Evolutionary conservation across 495 filamentous ascomycete genomes (phyloP).

Genomic region (Neurospora tetrasperma): DNA sequence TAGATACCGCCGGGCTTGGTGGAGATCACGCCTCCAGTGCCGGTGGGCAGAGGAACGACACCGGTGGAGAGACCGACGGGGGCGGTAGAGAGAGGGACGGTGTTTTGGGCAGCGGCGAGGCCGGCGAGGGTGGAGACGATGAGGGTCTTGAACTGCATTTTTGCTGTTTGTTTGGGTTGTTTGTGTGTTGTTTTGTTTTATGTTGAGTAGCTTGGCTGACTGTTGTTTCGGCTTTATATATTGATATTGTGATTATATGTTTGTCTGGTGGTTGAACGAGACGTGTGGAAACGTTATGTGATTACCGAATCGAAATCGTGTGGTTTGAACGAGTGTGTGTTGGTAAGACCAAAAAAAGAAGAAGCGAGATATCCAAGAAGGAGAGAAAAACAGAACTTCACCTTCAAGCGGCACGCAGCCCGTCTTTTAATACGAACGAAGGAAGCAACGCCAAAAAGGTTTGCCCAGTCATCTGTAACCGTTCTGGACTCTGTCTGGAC

Average conservation of each 20-base stretch:
- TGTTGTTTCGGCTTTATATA: not conserved
- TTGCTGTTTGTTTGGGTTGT: not conserved
- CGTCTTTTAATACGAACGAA: not conserved
- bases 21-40: not conserved
- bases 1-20: not conserved
- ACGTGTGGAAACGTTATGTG: not conserved
- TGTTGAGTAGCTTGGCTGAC: not conserved
- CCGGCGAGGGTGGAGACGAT: slow-evolving; percentile 16
- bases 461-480: not conserved
- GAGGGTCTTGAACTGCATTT: slow-evolving; percentile 20
- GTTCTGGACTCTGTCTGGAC: not conserved
- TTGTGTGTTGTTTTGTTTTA: not conserved
- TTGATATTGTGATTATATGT: not conserved
- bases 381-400: not conserved
- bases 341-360: not conserved
- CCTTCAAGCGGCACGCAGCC: not conserved
- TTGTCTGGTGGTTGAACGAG: not conserved
- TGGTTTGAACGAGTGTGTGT: not conserved
- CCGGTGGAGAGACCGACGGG: not conserved
- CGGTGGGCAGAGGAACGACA: not conserved
- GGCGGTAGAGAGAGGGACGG: slow-evolving; percentile 6
- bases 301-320: not conserved
- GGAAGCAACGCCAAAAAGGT: not conserved
- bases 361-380: not conserved
- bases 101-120: slow-evolving; percentile 9